These are phyloP conservation scores for Ceratocystis cubensis DNA, from an alignment of 2,329 filamentous ascomycete genomes.

Conservation along the genomic window DNA sequence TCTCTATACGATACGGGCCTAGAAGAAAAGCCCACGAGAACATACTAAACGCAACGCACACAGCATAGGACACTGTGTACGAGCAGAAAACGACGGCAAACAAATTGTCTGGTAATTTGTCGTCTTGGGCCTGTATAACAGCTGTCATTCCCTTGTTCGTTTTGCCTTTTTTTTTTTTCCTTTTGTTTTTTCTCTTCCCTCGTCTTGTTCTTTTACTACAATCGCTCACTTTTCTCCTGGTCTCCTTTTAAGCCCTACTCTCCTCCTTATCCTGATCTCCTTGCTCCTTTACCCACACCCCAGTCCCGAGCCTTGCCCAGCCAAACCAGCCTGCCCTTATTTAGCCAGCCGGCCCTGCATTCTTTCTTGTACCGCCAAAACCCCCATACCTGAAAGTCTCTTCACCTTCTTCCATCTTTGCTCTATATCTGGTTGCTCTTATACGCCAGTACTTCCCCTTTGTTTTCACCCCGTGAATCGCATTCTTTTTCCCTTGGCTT, in stretches of 20 bases:
- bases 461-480: conserved; percentile 27
- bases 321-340: conserved; percentile 2
- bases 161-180: background rate
- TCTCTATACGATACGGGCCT: too few species aligned
- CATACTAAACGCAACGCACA: too few species aligned
- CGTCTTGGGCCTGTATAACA: background rate
- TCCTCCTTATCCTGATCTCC: too few species aligned
- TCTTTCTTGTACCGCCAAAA: background rate
- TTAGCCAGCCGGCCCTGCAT: conserved; percentile 3
- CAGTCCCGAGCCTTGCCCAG: background rate
- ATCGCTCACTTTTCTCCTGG: too few species aligned
- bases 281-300: too few species aligned
- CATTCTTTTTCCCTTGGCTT: conserved; percentile 26
- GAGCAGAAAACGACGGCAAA: too few species aligned
- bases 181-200: background rate
- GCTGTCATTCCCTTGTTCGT: background rate
- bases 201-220: too few species aligned
- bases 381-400: background rate
- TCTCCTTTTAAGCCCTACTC: too few species aligned
- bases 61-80: too few species aligned
- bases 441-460: background rate
- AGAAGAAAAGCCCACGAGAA: too few species aligned
- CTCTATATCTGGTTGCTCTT: conserved; percentile 1
- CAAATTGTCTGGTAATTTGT: too few species aligned
- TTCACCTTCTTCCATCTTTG: background rate